Percentiles rank a stretch among this genome's conserved stretches.
Conservation (phyloP, 1,284 basidiomycete genomes). For the Ceratobasidium sp. region DNA sequence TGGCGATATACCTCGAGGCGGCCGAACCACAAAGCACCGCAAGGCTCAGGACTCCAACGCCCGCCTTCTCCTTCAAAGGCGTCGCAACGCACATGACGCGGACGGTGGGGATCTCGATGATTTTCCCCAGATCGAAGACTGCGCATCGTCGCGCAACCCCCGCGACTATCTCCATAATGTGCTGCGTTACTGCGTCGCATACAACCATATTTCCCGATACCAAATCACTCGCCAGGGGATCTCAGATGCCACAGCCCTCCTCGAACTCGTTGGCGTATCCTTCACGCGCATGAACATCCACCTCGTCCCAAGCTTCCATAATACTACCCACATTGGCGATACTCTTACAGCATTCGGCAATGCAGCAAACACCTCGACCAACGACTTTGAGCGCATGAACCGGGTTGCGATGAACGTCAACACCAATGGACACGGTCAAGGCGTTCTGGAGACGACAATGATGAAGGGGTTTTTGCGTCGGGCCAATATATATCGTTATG, state of each 20-base stretch:
- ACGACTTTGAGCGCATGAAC: slow-evolving; percentile 7
- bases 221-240: neutral
- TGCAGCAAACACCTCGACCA: neutral
- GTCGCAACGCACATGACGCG: neutral
- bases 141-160: neutral
- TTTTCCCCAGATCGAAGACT: neutral
- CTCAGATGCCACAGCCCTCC: neutral
- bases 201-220: neutral
- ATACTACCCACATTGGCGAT: neutral
- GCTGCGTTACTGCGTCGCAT: slow-evolving; percentile 9
- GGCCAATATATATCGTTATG: slow-evolving; percentile 7
- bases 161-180: neutral
- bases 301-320: slow-evolving; percentile 3
- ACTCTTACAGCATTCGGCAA: neutral
- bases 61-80: neutral
- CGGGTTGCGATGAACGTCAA: slow-evolving; percentile 6
- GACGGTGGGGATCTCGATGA: neutral
- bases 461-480: slow-evolving; percentile 6
- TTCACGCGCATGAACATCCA: neutral
- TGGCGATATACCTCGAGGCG: neutral
- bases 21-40: neutral
- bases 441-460: slow-evolving; percentile 26
- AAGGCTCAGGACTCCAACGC: neutral
- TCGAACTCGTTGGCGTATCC: neutral
- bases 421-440: slow-evolving; percentile 16